Conservation (phyloP, 306 rosid genomes). For the Lathyrus tuberosus region DNA sequence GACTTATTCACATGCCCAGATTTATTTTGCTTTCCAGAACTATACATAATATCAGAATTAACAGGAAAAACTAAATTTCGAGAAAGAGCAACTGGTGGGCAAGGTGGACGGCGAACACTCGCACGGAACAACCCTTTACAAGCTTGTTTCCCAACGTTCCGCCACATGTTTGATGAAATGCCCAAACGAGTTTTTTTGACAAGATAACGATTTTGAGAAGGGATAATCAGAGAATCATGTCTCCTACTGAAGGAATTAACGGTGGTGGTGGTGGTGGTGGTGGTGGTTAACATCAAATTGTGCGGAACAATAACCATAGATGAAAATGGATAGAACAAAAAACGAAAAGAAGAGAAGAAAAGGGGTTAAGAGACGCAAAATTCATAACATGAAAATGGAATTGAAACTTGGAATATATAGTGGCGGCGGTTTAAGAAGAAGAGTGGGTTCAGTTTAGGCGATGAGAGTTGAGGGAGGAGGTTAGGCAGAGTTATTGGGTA, state of each 20-base stretch:
- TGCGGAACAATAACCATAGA: neutral
- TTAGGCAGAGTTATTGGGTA: neutral
- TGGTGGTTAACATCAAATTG: slow-evolving; percentile 53
- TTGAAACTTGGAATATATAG: neutral
- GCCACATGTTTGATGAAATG: slow-evolving; percentile 73
- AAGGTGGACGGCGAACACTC: slow-evolving; percentile 35
- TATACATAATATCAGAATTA: slow-evolving; percentile 20
- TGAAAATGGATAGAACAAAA: neutral
- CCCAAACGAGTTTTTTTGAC: slow-evolving; percentile 37
- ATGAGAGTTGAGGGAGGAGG: neutral
- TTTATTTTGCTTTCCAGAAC: slow-evolving; percentile 17
- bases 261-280: no score
- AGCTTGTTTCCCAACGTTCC: slow-evolving; percentile 56
- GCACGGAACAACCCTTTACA: slow-evolving; percentile 33
- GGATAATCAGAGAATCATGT: slow-evolving; percentile 27
- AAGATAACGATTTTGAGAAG: slow-evolving; percentile 5
- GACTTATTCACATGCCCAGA: slow-evolving; percentile 9
- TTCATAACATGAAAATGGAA: slow-evolving; percentile 4
- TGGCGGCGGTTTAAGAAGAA: neutral
- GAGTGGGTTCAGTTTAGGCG: neutral
- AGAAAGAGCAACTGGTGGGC: slow-evolving; percentile 40
- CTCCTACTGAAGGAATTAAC: slow-evolving; percentile 38
- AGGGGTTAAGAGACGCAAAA: neutral
- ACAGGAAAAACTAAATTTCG: slow-evolving; percentile 5
- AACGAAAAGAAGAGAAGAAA: neutral